Base-by-base conservation (phyloP, 306 rosid species). In the Vigna trinervia region DNA sequence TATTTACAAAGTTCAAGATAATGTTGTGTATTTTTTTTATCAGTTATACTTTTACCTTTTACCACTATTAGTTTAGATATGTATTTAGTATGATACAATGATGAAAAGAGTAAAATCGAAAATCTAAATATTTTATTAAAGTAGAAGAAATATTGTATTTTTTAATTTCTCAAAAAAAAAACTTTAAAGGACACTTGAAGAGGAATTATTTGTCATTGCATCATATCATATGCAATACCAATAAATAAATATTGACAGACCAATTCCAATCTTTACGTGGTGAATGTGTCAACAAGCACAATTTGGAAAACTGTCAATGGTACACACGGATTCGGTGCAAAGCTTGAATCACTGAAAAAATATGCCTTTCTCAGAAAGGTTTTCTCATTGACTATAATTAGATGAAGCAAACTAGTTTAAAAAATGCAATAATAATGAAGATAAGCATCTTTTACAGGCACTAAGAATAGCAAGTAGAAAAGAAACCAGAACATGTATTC, bases 401-500 rank as follows among this genome's bases (percentile, higher is more conserved):
- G 59, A 57, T 64, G 53, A 63, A 79, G 11, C 48, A 71, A 74
- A 70, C 78, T 57, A 76, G 65, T 52, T 82, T 67, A 75, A 68
- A 36, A 71, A 61, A 53, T 75, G 20, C 62, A 73, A 75, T 38
- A 67, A 57, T 39, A 82, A 79, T 53, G 76, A 77, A 61, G 54
- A 23, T 46, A 81, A 79, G 80, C 41, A 61, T 74, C 70, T 79
- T 68, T 60, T 83, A 50, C 80, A 83, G 75, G 71, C 83, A 69
- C 81, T 30, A 73, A 81, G 11, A 72, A 81, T 64, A 67, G 70
- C 39, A 51, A 39, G 80, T 73, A 85, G 60, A 81, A 71, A 86
- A 68, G 66, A 68, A 78, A 68, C 51, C 17, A 83, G 51, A 59
- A 79, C 83, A 60, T 13, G 69, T 77, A 80, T 74, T 51, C 76